Evolutionary conservation across 345 rosid species (phyloP), one percentile per base, ranked within the genome.

Genomic region (Litchi chinensis): DNA sequence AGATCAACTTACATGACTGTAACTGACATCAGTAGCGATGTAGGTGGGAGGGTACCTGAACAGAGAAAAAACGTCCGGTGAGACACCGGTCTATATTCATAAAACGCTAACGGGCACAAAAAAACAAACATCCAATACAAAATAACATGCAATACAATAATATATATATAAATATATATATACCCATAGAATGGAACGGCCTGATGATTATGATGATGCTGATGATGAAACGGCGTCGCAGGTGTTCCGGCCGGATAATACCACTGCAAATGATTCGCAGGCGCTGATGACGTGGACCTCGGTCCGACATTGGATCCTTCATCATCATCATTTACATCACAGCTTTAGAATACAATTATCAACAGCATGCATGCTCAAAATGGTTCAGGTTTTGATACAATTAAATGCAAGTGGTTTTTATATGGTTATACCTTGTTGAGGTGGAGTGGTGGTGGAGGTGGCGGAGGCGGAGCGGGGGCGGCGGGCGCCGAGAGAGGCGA

Each of bases 401-500:
- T 6, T 1, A 10, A 46, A 7, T 46, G 52, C 37, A 32, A 32
- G 37, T 1, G 37, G 2, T 2, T 1, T 32, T 32, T 32, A 32
- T 32, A 32, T 46, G 2, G 4, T 39, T n/a, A 21, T 78, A 89
- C 97, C 97, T 87, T 89, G 97, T 70, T 82, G 90, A 26, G 87
- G 89, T 59, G 90, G 81, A 74, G 85, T 77, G 21, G 75, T 28
- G 10, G 92, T 39, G 54, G 89, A 78, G 16, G 95, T 83, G n/a
- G 76, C 26, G 10, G 92, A 46, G 54, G 88, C 77, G 13, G 95
- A 85, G 88, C 88, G 88, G 21, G 90, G 91, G 80, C 89, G 88
- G 74, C 97, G 97, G 5, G 95, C 97, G 40, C 99, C 99, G 8
- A 96, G 98, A 0, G 97, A 96, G 39, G 98, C 98, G 43, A 94